A percentile compares a stretch with the other conserved stretches of the same genome.
Evolutionary conservation across 176 grass and related monocot genomes (phyloP).

Genomic region (Coix lacrymajobi): DNA sequence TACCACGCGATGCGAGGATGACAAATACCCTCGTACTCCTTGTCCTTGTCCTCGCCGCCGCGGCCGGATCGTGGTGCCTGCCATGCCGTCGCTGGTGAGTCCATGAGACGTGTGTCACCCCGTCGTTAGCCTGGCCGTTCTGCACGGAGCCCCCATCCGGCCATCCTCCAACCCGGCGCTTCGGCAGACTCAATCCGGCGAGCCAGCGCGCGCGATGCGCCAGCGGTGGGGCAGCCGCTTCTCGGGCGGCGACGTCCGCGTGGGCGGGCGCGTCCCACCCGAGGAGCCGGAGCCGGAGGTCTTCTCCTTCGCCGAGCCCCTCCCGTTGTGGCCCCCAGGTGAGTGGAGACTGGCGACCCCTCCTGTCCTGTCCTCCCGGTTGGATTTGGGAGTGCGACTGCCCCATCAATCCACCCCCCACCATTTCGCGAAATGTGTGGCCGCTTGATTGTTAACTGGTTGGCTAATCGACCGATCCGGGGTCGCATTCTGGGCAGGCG

Average conservation of each 20-base stretch:
- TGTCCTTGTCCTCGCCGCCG: not conserved
- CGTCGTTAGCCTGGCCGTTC: not conserved
- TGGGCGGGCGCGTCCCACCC: not conserved
- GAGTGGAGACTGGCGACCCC: not conserved
- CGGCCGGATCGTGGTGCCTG: not conserved
- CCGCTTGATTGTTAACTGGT: not conserved
- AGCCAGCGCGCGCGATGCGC: not conserved
- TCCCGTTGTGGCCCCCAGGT: slow-evolving; percentile 54
- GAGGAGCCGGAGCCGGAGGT: slow-evolving; percentile 41
- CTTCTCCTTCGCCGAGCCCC: slow-evolving; percentile 47
- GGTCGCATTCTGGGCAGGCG: slow-evolving; percentile 33
- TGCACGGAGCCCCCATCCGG: not conserved
- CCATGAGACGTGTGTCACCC: not conserved
- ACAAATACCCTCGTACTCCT: not conserved
- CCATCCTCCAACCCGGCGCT: not conserved
- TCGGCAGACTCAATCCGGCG: not conserved
- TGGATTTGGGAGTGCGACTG: not conserved
- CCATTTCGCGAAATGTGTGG: not conserved
- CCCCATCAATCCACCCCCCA: not conserved
- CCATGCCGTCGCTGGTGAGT: not conserved
- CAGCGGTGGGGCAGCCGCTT: slow-evolving; percentile 9
- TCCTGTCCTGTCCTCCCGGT: not conserved
- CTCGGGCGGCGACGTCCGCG: slow-evolving; percentile 12
- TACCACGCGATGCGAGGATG: not conserved
- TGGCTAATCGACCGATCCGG: not conserved